Conservation (phyloP, 148 eudicot genomes). For the Chenopodium quinoa region DNA sequence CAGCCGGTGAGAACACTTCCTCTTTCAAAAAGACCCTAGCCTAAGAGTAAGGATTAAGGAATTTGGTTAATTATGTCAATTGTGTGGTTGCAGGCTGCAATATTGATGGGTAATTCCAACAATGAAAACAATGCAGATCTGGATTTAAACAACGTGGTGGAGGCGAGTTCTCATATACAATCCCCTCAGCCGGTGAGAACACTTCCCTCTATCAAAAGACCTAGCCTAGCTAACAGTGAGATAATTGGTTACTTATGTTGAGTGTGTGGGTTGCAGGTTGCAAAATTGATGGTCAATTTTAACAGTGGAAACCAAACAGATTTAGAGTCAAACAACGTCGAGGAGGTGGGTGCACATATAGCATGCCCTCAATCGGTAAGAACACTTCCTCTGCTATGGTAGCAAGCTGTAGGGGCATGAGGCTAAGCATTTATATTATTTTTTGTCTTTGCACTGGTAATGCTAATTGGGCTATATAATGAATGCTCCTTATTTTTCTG, state of each 20-base stretch:
- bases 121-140: too few relatives aligned
- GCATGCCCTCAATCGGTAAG: constrained; percentile 8
- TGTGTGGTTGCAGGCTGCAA: too few relatives aligned
- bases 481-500: background rate
- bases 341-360: constrained; percentile 1
- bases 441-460: background rate
- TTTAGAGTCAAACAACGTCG: background rate
- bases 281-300: background rate
- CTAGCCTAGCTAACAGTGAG: too few relatives aligned
- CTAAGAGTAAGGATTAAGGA: too few relatives aligned
- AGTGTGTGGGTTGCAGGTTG: constrained; percentile 16
- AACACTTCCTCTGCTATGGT: constrained; percentile 30
- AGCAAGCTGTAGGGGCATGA: background rate
- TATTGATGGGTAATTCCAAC: too few relatives aligned
- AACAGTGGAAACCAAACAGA: background rate
- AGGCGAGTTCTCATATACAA: too few relatives aligned
- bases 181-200: too few relatives aligned
- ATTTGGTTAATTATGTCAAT: too few relatives aligned
- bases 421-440: background rate
- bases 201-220: too few relatives aligned
- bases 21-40: background rate
- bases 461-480: background rate
- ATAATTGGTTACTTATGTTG: too few relatives aligned
- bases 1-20: constrained; percentile 25
- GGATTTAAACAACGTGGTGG: too few relatives aligned